Conservation (phyloP, 2,329 filamentous ascomycete species). For the Cercospora beticola region DNA sequence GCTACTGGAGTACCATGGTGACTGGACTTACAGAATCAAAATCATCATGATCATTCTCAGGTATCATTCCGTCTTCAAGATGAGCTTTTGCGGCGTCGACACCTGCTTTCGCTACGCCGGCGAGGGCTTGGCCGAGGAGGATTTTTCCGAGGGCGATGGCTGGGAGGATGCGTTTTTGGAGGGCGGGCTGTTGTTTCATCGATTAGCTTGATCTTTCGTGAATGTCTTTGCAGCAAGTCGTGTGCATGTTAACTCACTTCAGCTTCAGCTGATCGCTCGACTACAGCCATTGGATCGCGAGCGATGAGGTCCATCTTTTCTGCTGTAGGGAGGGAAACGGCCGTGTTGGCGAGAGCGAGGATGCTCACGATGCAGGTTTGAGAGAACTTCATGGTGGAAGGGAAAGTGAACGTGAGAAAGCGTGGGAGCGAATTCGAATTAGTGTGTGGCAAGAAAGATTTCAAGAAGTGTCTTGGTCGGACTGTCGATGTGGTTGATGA, state of each 20-base stretch:
- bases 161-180: not conserved
- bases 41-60: not conserved
- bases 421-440: not conserved
- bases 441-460: no score
- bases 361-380: not conserved
- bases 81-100: not conserved
- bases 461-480: not conserved
- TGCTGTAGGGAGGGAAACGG: not conserved
- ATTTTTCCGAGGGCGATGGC: not conserved
- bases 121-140: not conserved
- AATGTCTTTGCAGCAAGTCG: no score
- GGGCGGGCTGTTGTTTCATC: no score
- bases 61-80: not conserved
- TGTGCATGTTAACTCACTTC: no score
- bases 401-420: not conserved
- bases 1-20: no score
- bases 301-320: no score
- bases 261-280: not conserved
- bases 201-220: no score
- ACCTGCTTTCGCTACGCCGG: not conserved
- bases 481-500: no score
- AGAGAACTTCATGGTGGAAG: not conserved
- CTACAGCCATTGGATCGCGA: not conserved
- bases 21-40: not conserved
- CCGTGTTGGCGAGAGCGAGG: not conserved